Percentiles rank a stretch among this genome's conserved stretches.
phyloP scores from a whole-genome alignment of 108 stramenopile genomes.

The Asterionellopsis glacialis region DNA sequence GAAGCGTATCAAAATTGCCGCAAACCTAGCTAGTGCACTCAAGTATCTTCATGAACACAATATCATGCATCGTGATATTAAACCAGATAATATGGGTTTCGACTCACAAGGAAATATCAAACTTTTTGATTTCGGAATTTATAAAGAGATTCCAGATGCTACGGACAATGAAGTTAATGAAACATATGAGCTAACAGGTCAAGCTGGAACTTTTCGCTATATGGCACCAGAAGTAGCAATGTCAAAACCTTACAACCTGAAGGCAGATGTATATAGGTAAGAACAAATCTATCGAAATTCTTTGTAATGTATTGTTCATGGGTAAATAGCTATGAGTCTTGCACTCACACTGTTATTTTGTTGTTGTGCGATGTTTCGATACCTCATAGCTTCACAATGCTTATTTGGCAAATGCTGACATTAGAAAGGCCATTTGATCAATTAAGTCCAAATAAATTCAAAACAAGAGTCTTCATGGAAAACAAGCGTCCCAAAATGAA shows the following conservation, averaged over 20 bases:
- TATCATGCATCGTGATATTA: constrained; percentile 76
- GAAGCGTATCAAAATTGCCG: constrained; percentile 16
- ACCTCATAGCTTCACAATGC: constrained; percentile 49
- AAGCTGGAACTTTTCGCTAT: constrained; percentile 71
- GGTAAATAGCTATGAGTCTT: too few relatives aligned
- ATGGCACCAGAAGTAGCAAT: constrained; percentile 61
- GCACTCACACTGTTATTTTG: too few relatives aligned
- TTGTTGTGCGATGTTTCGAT: too few relatives aligned
- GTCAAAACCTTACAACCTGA: constrained; percentile 69
- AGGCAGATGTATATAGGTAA: constrained; percentile 61
- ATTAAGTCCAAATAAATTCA: constrained; percentile 28
- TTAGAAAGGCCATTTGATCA: constrained; percentile 64
- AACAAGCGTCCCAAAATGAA: constrained; percentile 52
- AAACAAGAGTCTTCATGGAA: constrained; percentile 44
- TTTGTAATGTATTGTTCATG: too few relatives aligned
- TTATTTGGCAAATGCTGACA: constrained; percentile 60
- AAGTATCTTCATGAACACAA: constrained; percentile 64
- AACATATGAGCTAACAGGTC: constrained; percentile 55
- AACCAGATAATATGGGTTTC: constrained; percentile 52
- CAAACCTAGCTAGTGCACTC: constrained; percentile 52
- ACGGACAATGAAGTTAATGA: too few relatives aligned
- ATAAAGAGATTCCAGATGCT: constrained; percentile 31
- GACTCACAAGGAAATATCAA: constrained; percentile 52
- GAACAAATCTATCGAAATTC: too few relatives aligned
- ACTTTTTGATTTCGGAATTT: constrained; percentile 56